These are phyloP conservation scores for Aspergillus coremiiformis DNA, from an alignment of 495 filamentous ascomycete species.

Conservation along the genomic window DNA sequence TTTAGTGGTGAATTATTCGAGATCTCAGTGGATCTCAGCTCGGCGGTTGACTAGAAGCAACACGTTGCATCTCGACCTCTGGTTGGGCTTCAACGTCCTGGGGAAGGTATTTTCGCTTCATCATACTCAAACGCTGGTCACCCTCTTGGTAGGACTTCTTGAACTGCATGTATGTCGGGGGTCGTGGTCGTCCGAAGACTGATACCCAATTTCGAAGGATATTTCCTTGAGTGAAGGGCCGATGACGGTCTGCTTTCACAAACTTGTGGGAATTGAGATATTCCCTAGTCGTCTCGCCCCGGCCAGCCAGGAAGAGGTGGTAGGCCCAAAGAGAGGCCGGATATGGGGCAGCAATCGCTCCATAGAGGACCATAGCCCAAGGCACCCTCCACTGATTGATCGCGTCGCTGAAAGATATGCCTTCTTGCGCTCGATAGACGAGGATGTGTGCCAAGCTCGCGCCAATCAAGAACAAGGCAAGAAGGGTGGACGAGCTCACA, in stretches of 20 bases:
- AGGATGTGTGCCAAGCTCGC: conserved; percentile 74
- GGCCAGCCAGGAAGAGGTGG: conserved; percentile 80
- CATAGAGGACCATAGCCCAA: conserved; percentile 86
- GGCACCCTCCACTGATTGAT: conserved; percentile 68
- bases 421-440: conserved; percentile 54
- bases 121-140: conserved; percentile 72
- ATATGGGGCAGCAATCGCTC: conserved; percentile 65
- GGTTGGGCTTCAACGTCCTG: conserved; percentile 45
- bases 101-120: conserved; percentile 48
- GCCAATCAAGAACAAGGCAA: conserved; percentile 67
- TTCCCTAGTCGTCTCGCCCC: conserved; percentile 92
- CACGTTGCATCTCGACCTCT: conserved; percentile 55
- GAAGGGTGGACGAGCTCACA: conserved; percentile 64
- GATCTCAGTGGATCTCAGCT: conserved; percentile 3
- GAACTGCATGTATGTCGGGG: conserved; percentile 86
- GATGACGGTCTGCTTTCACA: conserved; percentile 78
- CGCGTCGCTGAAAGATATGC: conserved; percentile 56
- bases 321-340: conserved; percentile 78
- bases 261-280: conserved; percentile 96
- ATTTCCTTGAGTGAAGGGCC: conserved; percentile 78
- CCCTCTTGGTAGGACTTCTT: conserved; percentile 69
- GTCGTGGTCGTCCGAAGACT: conserved; percentile 74
- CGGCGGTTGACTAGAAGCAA: conserved; percentile 26
- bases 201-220: conserved; percentile 71
- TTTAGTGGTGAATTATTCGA: background rate